Evolutionary conservation across 208 protist species (phyloP), one percentile per base, ranked within the genome.

Genomic region (Strigomonas culicis): DNA sequence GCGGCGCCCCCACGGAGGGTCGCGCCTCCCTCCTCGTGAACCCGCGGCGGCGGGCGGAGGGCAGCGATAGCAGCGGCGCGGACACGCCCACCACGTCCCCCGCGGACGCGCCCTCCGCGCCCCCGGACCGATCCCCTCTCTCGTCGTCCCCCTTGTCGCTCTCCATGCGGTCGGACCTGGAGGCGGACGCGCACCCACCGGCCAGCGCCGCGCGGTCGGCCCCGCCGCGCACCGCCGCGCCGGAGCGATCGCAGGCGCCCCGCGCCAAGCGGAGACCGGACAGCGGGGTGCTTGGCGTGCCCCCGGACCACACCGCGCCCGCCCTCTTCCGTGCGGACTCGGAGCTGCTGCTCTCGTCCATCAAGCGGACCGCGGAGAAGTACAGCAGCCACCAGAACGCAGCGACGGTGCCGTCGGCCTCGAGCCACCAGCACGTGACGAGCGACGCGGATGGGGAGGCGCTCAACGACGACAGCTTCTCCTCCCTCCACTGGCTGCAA

Each of bases 21-120:
- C 67, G 67, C 17, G 63, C 27, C 34, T 60, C 49, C 2, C 62
- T 73, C 7, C 52, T 32, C 3, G 56, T 27, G n/a, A 46, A 30
- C 1, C 56, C 67, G 13, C 61, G 53, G 28, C 61, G 39, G 1
- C 68, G 68, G 0, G 47, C 68, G 24, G 47, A 52, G 57, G 47
- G 43, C 57, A 59, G 63, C 17, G 60, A 55, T 39, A 63, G 32
- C 34, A 30, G 15, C 1, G 43, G 68, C 21, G 39, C 46, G 31
- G 27, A 11, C 32, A 25, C 63, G 8, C 25, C n/a, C 25, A 39
- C 2, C 24, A 27, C 13, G 28, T 17, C n/a, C 15, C 28, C 34
- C 17, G 21, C 19, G 43, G 56, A 41, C 28, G 39, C 41, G 36
- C n/a, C n/a, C n/a, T n/a, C n/a, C n/a, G n/a, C n/a, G n/a, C n/a